phyloP scores from a whole-genome alignment of 768 basidiomycete genomes.

The Mycena floridula region DNA sequence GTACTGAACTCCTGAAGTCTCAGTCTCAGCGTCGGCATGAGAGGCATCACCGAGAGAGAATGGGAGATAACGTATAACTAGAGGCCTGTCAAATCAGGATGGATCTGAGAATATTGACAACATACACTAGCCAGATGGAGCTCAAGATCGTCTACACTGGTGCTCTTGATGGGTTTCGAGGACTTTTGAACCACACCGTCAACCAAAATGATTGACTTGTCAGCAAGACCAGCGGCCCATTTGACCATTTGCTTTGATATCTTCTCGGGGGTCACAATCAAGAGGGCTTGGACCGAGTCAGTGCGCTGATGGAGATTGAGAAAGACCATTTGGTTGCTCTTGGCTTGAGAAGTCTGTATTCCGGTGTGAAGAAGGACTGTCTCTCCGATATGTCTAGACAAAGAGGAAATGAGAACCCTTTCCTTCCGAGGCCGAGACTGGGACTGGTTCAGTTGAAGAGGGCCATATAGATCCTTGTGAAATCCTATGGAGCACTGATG shows the following conservation, averaged over 20 bases:
- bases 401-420: conserved; percentile 57
- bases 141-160: too few species aligned
- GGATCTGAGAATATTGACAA: conserved; percentile 86
- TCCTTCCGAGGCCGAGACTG: conserved; percentile 60
- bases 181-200: conserved; percentile 84
- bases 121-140: conserved; percentile 97
- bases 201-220: conserved; percentile 89
- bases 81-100: too few species aligned
- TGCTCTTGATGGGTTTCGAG: too few species aligned
- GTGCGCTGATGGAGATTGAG: conserved; percentile 85
- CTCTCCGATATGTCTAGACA: conserved; percentile 65
- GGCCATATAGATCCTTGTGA: conserved; percentile 75
- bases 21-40: too few species aligned
- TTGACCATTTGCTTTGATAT: conserved; percentile 98
- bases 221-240: conserved; percentile 71
- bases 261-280: conserved; percentile 62
- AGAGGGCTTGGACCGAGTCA: conserved; percentile 81
- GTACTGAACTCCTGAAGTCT: too few species aligned
- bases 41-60: too few species aligned
- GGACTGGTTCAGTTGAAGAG: conserved; percentile 87
- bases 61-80: too few species aligned
- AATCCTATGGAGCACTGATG: conserved; percentile 67
- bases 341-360: conserved; percentile 85
- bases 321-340: conserved; percentile 97
- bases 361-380: conserved; percentile 82